A percentile compares a stretch with the other conserved stretches of the same genome.
These are phyloP conservation scores for Hypoxylon sp. DNA, from an alignment of 2,329 filamentous ascomycete genomes.

Conservation along the genomic window DNA sequence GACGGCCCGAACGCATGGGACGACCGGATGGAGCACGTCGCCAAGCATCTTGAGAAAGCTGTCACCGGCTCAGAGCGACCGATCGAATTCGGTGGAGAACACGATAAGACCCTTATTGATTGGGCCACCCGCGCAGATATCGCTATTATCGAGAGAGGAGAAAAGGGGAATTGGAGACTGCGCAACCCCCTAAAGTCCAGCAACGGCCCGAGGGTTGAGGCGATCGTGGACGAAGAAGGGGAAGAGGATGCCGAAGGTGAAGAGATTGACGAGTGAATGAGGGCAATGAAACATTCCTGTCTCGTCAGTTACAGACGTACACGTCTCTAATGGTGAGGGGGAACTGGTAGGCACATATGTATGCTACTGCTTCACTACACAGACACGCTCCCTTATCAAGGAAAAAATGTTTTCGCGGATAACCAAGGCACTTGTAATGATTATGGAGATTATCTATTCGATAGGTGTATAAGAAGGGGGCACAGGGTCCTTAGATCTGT, in stretches of 20 bases:
- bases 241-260: slow-evolving; percentile 54
- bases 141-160: slow-evolving; percentile 49
- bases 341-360: slow-evolving; percentile 17
- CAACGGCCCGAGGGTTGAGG: slow-evolving; percentile 12
- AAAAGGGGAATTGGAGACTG: slow-evolving; percentile 49
- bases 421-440: slow-evolving; percentile 24
- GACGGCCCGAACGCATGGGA: slow-evolving; percentile 79
- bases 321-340: slow-evolving; percentile 3
- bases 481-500: slow-evolving; percentile 22
- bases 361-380: slow-evolving; percentile 22
- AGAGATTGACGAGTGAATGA: slow-evolving; percentile 49
- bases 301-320: slow-evolving; percentile 14
- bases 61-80: slow-evolving; percentile 53
- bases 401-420: slow-evolving; percentile 9
- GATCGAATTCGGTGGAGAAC: slow-evolving; percentile 50
- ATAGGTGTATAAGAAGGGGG: slow-evolving; percentile 14
- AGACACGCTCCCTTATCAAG: slow-evolving; percentile 1
- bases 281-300: neutral
- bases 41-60: slow-evolving; percentile 78
- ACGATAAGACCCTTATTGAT: slow-evolving; percentile 50
- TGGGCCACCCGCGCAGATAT: slow-evolving; percentile 53
- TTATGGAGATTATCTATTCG: slow-evolving; percentile 24
- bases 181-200: slow-evolving; percentile 52
- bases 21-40: slow-evolving; percentile 88
- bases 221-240: slow-evolving; percentile 30